Conservation (phyloP, 2,329 filamentous ascomycete genomes). For the Chaetomium sp. region DNA sequence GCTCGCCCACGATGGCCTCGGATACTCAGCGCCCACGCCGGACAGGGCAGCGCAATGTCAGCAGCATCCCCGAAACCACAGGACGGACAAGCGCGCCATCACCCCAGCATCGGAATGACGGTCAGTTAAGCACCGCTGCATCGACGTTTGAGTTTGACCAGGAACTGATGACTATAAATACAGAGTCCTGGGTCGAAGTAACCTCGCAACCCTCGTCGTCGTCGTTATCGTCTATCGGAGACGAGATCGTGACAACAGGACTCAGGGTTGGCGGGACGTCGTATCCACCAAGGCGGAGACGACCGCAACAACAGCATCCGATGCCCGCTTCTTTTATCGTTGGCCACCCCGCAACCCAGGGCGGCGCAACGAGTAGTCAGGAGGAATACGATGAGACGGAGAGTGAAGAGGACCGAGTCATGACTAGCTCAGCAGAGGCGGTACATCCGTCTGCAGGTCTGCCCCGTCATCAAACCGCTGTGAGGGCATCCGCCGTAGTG, state of each 20-base stretch:
- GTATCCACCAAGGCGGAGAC: slow-evolving; percentile 62
- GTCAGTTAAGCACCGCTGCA: slow-evolving; percentile 35
- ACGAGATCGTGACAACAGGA: slow-evolving; percentile 90
- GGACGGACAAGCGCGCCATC: slow-evolving; percentile 31
- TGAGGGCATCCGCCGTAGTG: slow-evolving; percentile 41
- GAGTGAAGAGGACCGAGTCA: slow-evolving; percentile 75
- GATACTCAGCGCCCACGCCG: slow-evolving; percentile 31
- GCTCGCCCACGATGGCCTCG: slow-evolving; percentile 19
- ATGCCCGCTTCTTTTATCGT: slow-evolving; percentile 42
- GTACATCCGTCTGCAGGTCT: slow-evolving; percentile 39
- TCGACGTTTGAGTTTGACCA: not conserved
- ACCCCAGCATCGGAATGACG: slow-evolving; percentile 39
- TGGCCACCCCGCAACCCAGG: slow-evolving; percentile 45
- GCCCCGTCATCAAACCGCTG: slow-evolving; percentile 42
- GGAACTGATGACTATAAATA: slow-evolving; percentile 27
- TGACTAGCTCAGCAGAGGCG: slow-evolving; percentile 63
- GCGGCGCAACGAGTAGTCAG: slow-evolving; percentile 69
- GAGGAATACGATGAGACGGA: slow-evolving; percentile 95
- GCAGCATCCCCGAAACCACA: slow-evolving; percentile 24
- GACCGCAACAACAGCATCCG: slow-evolving; percentile 47
- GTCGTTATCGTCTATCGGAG: slow-evolving; percentile 79
- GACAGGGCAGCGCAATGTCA: slow-evolving; percentile 26
- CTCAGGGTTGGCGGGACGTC: slow-evolving; percentile 71
- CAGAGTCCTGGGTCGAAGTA: slow-evolving; percentile 97
- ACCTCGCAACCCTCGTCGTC: slow-evolving; percentile 91